These are phyloP conservation scores for Clonostachys solani DNA, from an alignment of 2,329 filamentous ascomycete species.

Conservation along the genomic window DNA sequence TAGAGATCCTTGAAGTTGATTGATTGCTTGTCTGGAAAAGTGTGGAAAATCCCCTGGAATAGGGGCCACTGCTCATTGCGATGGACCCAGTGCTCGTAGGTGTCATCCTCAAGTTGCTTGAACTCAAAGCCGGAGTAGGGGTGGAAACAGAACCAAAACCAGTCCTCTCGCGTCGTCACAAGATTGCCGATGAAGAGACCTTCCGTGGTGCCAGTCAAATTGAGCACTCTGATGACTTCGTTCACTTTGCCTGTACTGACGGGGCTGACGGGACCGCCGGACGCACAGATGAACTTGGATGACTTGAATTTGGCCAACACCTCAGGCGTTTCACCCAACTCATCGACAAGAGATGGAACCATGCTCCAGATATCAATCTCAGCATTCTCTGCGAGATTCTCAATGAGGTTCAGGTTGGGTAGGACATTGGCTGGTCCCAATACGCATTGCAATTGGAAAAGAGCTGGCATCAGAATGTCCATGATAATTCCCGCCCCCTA, in stretches of 20 bases:
- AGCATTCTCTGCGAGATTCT: conserved; percentile 20
- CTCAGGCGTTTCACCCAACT: conserved; percentile 20
- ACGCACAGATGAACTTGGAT: conserved; percentile 28
- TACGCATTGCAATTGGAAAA: conserved; percentile 26
- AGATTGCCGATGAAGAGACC: conserved; percentile 26
- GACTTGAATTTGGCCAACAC: conserved; percentile 19
- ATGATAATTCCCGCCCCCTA: conserved; percentile 35
- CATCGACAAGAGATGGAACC: conserved; percentile 27
- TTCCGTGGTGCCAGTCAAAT: conserved; percentile 25
- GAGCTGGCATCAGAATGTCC: conserved; percentile 28
- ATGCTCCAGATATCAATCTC: conserved; percentile 32
- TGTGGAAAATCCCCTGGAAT: conserved; percentile 31
- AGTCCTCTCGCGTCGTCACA: conserved; percentile 15
- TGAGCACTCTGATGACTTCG: conserved; percentile 21
- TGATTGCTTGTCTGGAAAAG: conserved; percentile 31
- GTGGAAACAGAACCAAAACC: conserved; percentile 25
- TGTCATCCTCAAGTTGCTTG: conserved; percentile 17
- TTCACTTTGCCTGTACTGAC: conserved; percentile 19
- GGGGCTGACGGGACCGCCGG: conserved; percentile 22
- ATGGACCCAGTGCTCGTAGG: conserved; percentile 24
- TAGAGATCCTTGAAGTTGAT: conserved; percentile 40
- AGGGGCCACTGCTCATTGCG: conserved; percentile 11
- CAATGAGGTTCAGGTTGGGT: conserved; percentile 26
- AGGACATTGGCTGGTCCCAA: conserved; percentile 25
- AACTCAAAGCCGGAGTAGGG: conserved; percentile 26